Evolutionary conservation across 2,329 filamentous ascomycete genomes (phyloP), one percentile per base, ranked within the genome.

Genomic region (Fonsecaea nubica): DNA sequence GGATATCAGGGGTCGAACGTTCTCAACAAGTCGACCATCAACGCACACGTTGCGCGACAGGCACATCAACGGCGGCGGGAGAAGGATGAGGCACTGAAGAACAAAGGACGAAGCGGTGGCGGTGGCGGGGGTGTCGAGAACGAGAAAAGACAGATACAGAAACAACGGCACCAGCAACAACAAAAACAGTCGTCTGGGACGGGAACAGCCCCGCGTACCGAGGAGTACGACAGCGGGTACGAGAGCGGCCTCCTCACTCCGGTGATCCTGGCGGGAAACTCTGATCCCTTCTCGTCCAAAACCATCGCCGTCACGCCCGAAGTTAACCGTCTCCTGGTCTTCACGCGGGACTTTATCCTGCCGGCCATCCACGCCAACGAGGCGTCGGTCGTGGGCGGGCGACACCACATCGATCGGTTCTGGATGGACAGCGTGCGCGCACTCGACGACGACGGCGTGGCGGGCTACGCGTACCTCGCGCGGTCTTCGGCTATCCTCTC

Each of bases 251-350:
- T 52, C 21, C 57, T 42, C 4, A 4, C 38, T 1, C 57, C 57
- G 42, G 32, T 25, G 25, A n/a, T 50, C 8, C 42, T 59, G 42
- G 57, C 57, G n/a, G 60, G 60, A 3, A 63, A 63, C 35, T 63
- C 60, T 18, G 60, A 63, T 38, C 60, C 60, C 7, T 63, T 63
- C 52, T 30, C 50, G n/a, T 36, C 52, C 18, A 57, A 52, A 8
- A 35, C 52, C 3, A 63, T 63, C 38, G 52, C 15, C 36, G 60
- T 63, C 21, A 53, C 45, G 10, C 30, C 52, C 7, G 35, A 35
- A 42, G 60, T 63, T 36, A 57, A 57, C 36, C 42, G 45, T 35
- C 60, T 63, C n/a, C 60, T 63, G 50, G 30, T 57, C 36, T 63
- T 63, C 21, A 53, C 42, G 8, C 60, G 60, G 30, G 60, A 63